These are phyloP conservation scores for Didymellaceae sp. DNA, from an alignment of 2,329 filamentous ascomycete species.

Conservation along the genomic window DNA sequence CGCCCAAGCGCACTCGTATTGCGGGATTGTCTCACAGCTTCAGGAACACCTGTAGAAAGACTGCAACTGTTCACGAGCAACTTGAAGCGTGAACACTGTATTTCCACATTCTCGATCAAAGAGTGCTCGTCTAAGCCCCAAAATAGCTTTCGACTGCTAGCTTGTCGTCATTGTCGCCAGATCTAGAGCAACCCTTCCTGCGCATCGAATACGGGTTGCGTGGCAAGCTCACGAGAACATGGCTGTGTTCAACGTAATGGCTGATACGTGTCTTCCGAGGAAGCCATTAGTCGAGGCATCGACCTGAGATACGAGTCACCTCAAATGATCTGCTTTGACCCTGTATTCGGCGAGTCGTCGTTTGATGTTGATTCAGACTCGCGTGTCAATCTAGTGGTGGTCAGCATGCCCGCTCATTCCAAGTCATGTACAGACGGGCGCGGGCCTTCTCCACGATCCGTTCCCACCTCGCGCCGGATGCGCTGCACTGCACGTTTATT, in stretches of 20 bases:
- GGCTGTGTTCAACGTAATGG: constrained; percentile 32
- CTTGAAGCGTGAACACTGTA: not conserved
- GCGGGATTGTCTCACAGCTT: constrained; percentile 47
- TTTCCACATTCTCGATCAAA: not conserved
- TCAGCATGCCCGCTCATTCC: constrained; percentile 39
- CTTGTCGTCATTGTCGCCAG: constrained; percentile 20
- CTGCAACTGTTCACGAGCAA: constrained; percentile 24
- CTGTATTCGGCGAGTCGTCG: not conserved
- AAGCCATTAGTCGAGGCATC: constrained; percentile 1
- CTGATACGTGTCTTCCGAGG: constrained; percentile 22
- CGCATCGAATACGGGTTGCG: constrained; percentile 42
- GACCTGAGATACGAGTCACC: not conserved
- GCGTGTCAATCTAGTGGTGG: constrained; percentile 29
- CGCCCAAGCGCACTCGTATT: constrained; percentile 33
- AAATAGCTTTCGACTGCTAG: no score
- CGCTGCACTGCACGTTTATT: constrained; percentile 51
- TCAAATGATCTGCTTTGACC: not conserved
- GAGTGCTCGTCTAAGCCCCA: not conserved
- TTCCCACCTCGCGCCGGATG: constrained; percentile 47
- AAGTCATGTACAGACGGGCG: constrained; percentile 39
- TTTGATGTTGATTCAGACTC: constrained; percentile 9
- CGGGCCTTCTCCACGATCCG: constrained; percentile 44
- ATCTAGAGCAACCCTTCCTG: no score
- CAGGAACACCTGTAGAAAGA: constrained; percentile 44
- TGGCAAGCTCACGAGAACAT: constrained; percentile 33